Evolutionary conservation across 2,329 filamentous ascomycete species (phyloP), one percentile per base, ranked within the genome.

Genomic region (Ascochyta viciae-villosae): DNA sequence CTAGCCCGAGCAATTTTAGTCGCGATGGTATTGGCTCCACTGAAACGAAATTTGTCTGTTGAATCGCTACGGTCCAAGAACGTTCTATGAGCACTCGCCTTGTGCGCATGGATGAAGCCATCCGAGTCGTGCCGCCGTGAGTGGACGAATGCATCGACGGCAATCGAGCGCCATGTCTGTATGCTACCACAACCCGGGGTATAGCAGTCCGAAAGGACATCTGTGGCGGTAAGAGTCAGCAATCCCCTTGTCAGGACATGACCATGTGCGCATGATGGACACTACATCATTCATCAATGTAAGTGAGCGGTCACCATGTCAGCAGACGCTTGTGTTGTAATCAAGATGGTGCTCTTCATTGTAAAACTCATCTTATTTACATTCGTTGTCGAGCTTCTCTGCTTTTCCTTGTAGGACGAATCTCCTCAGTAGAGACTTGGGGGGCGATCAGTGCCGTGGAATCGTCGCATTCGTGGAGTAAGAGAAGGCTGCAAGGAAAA

Each of bases 1-100:
- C 45, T 60, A 52, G 56, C 26, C 58, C 54, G 50, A 51, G 46
- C 54, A 46, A 41, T 55, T 46, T 50, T 42, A 51, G 37, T 51
- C 53, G 47, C 38, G 24, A 42, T 43, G 48, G 31, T 39, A 56
- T 56, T 56, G 47, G 53, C 53, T 43, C 53, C 53, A 56, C 53
- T 47, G 47, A 51, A 51, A 56, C 4, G 43, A 56, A 47, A 56
- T 56, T 56, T 56, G 53, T 13, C 47, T 50, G 47, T 50, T 46
- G 37, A 56, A 45, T 56, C 40, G 41, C 34, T 37, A 10, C 8
- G 53, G 53, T 50, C 53, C 35, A 56, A 56, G 53, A 56, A 56
- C 42, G 23, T 56, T 56, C 53, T 24, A 56, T 45, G 13, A 33
- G 19, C 37, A 47, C 34, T 56, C 53, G 53, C 53, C 52, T 35